phyloP scores from a whole-genome alignment of 495 filamentous ascomycete species.

The Podospora pseudoanserina region DNA sequence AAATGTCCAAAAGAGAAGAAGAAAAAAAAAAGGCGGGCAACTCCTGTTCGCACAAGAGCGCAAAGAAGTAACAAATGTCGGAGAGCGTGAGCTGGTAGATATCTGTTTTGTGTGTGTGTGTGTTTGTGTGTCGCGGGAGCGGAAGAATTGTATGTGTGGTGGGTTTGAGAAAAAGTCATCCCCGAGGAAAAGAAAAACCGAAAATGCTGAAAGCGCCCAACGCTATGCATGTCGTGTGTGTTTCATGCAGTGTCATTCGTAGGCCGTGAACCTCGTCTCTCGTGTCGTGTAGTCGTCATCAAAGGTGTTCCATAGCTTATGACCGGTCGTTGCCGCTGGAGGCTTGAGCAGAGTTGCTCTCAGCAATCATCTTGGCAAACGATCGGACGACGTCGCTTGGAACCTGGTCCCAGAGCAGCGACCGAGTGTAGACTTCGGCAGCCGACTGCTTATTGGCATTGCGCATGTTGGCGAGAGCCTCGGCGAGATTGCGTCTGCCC shows the following conservation, averaged over 20 bases:
- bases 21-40: slow-evolving; percentile 6
- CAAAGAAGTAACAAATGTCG: slow-evolving; percentile 7
- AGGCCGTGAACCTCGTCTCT: slow-evolving; percentile 14
- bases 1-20: neutral
- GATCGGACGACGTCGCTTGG: slow-evolving; percentile 86
- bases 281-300: slow-evolving; percentile 16
- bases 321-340: slow-evolving; percentile 37
- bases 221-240: slow-evolving; percentile 13
- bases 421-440: slow-evolving; percentile 87
- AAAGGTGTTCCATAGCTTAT: slow-evolving; percentile 28
- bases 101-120: slow-evolving; percentile 35
- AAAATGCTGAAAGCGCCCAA: slow-evolving; percentile 13
- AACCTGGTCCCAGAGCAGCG: slow-evolving; percentile 91
- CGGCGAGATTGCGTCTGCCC: slow-evolving; percentile 70
- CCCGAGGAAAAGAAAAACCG: slow-evolving; percentile 25
- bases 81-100: slow-evolving; percentile 37
- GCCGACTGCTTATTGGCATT: slow-evolving; percentile 60
- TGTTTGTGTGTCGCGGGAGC: slow-evolving; percentile 32
- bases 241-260: slow-evolving; percentile 15
- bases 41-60: slow-evolving; percentile 1
- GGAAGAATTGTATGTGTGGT: slow-evolving; percentile 32
- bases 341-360: slow-evolving; percentile 42
- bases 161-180: slow-evolving; percentile 1
- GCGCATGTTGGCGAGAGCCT: slow-evolving; percentile 78
- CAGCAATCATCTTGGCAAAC: slow-evolving; percentile 83